Evolutionary conservation across 352 stramenopile genomes (phyloP), one percentile per base, ranked within the genome.

Genomic region (Phytophthora melonis): DNA sequence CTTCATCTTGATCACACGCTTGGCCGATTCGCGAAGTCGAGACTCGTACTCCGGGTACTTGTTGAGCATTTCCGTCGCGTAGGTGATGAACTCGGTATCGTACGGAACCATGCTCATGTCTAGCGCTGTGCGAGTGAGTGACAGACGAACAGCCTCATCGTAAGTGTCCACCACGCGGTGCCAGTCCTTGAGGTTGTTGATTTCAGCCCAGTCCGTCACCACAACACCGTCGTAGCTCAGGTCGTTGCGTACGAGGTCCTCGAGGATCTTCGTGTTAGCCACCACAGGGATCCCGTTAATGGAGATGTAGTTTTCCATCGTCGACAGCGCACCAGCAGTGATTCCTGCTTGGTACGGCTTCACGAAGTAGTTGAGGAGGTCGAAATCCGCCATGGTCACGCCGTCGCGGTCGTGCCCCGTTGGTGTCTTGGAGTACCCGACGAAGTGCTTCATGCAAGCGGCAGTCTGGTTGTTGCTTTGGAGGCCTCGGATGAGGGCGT

Each of bases 271-370:
- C 9, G 77, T 74, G 57, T 92, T 98, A 5, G 83, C 83, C 1
- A 97, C 85, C 8, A 97, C 88, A 0, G 95, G 95, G 18, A 98
- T 83, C 32, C 91, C 92, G 66, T 97, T 97, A 59, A 97, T 74
- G 57, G 96, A 95, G 54, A 93, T 96, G 83, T 98, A 99, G 63
- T 79, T 96, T 73, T 98, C 94, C 96, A 99, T 99, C 0, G 93
- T 83, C 0, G 94, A 94, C 57, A 95, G 70, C 1, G 83, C 88
- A 3, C 86, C 87, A 8, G 94, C 87, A 5, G 84, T 76, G 19
- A 96, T 84, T 3, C 81, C 90, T 6, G 88, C 86, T 36, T 91
- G 72, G 66, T 92, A 98, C 0, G 91, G 86, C 47, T 87, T 80
- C 5, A 89, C 81, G 45, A 96, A 97, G 75, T 93, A 93, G 72